Base-by-base conservation (phyloP, 169 alveolate genomes). In the Perkinsus marinus region DNA sequence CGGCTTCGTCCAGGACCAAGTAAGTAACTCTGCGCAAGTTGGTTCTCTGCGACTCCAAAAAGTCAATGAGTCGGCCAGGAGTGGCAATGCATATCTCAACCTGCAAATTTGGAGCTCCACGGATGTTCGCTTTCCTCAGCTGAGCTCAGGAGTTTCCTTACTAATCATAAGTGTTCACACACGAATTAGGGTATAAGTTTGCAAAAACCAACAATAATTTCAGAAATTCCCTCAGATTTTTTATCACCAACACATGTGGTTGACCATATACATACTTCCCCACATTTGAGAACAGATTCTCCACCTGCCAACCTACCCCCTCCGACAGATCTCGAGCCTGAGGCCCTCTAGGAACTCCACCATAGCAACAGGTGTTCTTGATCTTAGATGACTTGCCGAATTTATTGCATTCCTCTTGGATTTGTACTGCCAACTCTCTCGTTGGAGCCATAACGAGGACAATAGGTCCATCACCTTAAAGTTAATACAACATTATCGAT, bases 371-470 rank as follows among this genome's bases (percentile, higher is more conserved):
- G 3, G 97, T 68, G 91, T 91, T 97, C 92, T 95, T 94, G 43
- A 98, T 93, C 91, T 96, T 94, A 79, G 98, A 97, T 89, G 96
- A 94, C 19, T 93, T 39, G 13, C 99, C 97, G 93, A 98, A 98
- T 89, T 95, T 96, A 89, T 94, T 94, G 90, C 98, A 96, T 94
- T 98, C 98, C 94, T 97, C 97, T 92, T 98, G 96, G 90, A 98
- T 98, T 97, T 99, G 99, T 92, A 96, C 98, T 6, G 98, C 99
- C 90, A 99, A 96, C 94, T 99, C 99, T 94, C 99, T 95, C 0
- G 99, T 99, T 0, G 99, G 99, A 10, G 99, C 99, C 92, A 99
- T 93, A n/a, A 99, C 99, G 91, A 99, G 96, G 38, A 98, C 99
- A 43, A 98, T 96, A 0, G 99, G 99, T 0, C 99, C 99, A 92